Percentiles rank a stretch among this genome's conserved stretches.
Evolutionary conservation across 352 stramenopile genomes (phyloP).

Genomic region (Phytophthora pini): DNA sequence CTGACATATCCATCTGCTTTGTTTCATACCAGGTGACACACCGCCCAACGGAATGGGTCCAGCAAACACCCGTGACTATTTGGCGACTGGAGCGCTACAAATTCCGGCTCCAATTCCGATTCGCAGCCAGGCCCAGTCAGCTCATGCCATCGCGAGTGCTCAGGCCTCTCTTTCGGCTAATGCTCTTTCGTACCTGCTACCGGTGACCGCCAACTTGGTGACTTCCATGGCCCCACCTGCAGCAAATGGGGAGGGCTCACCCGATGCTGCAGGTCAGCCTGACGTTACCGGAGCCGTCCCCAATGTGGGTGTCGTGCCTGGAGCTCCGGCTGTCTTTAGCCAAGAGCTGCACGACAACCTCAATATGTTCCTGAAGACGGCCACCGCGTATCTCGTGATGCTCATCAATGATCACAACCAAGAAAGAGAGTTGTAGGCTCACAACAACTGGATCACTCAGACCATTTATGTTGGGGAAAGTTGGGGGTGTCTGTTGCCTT

Average conservation of each 20-base stretch:
- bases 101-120: constrained; percentile 1
- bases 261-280: background rate
- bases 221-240: constrained; percentile 12
- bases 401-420: constrained; percentile 46
- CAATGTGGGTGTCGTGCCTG: background rate
- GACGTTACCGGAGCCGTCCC: background rate
- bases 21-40: constrained; percentile 24
- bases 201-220: constrained; percentile 26
- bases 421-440: constrained; percentile 10
- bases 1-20: background rate
- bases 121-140: constrained; percentile 18
- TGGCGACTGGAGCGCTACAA: constrained; percentile 24
- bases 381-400: constrained; percentile 48
- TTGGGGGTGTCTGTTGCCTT: background rate
- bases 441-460: background rate
- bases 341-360: constrained; percentile 45
- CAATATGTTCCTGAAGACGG: constrained; percentile 51
- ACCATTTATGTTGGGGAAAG: background rate
- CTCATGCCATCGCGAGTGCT: constrained; percentile 28
- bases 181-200: constrained; percentile 42
- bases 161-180: constrained; percentile 31
- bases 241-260: constrained; percentile 5
- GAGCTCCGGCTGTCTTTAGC: constrained; percentile 27
- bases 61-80: constrained; percentile 26
- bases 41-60: constrained; percentile 13